These are phyloP conservation scores for Solanum ossicruentum DNA, from an alignment of 257 asterid species.

Conservation along the genomic window DNA sequence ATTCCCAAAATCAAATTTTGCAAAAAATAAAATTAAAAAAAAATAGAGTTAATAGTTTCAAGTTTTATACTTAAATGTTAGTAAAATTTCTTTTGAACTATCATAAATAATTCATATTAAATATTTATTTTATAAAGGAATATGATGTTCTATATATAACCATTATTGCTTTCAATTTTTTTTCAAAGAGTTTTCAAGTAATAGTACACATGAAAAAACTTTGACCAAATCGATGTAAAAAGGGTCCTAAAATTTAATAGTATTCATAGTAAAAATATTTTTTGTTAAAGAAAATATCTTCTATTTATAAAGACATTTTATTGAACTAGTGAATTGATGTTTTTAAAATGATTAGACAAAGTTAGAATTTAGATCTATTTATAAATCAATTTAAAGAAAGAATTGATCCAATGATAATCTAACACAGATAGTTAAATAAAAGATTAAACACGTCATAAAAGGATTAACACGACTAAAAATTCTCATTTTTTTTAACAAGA, in stretches of 20 bases:
- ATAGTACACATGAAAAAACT: too few species aligned
- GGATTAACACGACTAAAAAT: not conserved
- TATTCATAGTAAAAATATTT: too few species aligned
- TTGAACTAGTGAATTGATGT: not conserved
- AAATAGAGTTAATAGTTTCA: not conserved
- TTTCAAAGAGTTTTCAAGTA: too few species aligned
- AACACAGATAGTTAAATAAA: not conserved
- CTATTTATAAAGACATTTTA: not conserved
- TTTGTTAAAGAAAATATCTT: not conserved
- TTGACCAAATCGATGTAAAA: too few species aligned
- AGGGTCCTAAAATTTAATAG: too few species aligned
- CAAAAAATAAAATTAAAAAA: not conserved
- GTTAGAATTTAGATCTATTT: not conserved
- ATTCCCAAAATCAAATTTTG: not conserved
- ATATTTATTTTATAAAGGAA: too few species aligned
- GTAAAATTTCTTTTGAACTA: too few species aligned
- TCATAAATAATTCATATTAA: too few species aligned
- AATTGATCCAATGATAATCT: not conserved
- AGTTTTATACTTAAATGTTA: not conserved
- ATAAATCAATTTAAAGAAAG: not conserved
- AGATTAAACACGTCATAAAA: not conserved
- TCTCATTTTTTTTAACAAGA: not conserved
- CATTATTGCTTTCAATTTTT: too few species aligned
- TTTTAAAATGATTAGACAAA: not conserved
- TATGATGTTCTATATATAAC: too few species aligned